phyloP scores from a whole-genome alignment of 1,284 basidiomycete genomes.

The Cryptococcus depauperatus region DNA sequence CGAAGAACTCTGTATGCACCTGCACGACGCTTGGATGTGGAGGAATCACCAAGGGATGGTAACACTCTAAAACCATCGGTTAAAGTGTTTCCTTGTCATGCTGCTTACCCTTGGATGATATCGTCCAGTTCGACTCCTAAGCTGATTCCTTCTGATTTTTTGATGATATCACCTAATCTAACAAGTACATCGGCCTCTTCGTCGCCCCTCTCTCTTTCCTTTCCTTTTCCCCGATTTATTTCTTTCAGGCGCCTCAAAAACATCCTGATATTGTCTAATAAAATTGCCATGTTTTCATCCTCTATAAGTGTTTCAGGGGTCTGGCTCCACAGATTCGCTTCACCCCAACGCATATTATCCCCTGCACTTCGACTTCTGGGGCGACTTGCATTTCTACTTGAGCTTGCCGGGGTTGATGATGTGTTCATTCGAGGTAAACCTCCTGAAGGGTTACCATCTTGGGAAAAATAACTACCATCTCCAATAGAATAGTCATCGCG shows the following conservation, averaged over 20 bases:
- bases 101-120: constrained; percentile 59
- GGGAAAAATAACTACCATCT: not conserved
- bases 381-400: constrained; percentile 5
- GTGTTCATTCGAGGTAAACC: not conserved
- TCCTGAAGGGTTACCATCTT: constrained; percentile 5
- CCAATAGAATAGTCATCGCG: not conserved
- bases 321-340: not conserved
- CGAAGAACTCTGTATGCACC: constrained; percentile 79
- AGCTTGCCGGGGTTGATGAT: constrained; percentile 4
- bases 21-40: constrained; percentile 67
- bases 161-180: constrained; percentile 61
- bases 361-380: constrained; percentile 12
- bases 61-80: constrained; percentile 57
- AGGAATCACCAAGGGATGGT: constrained; percentile 66
- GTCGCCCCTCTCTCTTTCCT: constrained; percentile 18
- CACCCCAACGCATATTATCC: constrained; percentile 7
- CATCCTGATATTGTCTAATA: constrained; percentile 20
- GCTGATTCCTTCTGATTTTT: constrained; percentile 63
- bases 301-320: constrained; percentile 7
- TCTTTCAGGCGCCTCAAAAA: constrained; percentile 17
- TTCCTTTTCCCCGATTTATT: constrained; percentile 11
- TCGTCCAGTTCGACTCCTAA: constrained; percentile 66
- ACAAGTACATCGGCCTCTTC: constrained; percentile 49
- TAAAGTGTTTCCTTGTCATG: no score
- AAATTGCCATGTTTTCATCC: constrained; percentile 19